Evolutionary conservation across 75 land plant species (phyloP).

Genomic region (Chamaecyparis obtusa): DNA sequence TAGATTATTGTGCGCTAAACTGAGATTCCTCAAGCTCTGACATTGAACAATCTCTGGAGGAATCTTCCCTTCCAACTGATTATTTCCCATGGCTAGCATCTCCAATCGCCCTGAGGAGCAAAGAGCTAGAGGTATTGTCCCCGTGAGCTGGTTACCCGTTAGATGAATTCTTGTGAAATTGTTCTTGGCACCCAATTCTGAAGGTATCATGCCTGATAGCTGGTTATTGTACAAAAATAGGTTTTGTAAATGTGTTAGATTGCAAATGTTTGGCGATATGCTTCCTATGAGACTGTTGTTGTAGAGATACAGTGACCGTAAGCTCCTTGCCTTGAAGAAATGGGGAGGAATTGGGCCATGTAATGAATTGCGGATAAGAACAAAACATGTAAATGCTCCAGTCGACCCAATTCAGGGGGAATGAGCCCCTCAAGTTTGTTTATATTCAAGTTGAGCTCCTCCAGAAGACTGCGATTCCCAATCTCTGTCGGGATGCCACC

Average conservation of each 20-base stretch:
- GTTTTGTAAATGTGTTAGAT: constrained; percentile 33
- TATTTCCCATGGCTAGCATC: not conserved
- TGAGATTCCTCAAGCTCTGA: constrained; percentile 33
- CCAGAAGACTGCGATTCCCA: too few relatives aligned
- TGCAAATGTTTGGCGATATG: constrained; percentile 44
- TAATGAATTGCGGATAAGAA: too few relatives aligned
- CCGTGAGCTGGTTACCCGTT: constrained; percentile 16
- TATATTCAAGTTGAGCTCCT: too few relatives aligned
- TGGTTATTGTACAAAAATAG: constrained; percentile 42
- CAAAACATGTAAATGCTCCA: too few relatives aligned
- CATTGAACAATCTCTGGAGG: constrained; percentile 44
- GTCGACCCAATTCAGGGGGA: too few relatives aligned
- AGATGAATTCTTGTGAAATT: constrained; percentile 42
- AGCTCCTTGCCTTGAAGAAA: constrained; percentile 17
- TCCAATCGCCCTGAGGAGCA: constrained; percentile 20
- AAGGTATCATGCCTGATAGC: constrained; percentile 59
- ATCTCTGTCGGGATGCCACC: too few relatives aligned
- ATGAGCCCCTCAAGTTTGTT: too few relatives aligned
- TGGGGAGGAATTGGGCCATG: too few relatives aligned
- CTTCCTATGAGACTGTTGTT: constrained; percentile 58
- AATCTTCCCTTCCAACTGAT: constrained; percentile 7
- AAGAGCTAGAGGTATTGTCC: not conserved
- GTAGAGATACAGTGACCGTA: constrained; percentile 33
- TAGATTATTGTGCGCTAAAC: constrained; percentile 41
- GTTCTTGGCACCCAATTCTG: constrained; percentile 29